Evolutionary conservation across 2,329 filamentous ascomycete species (phyloP).

Genomic region (Curvularia spicifera): DNA sequence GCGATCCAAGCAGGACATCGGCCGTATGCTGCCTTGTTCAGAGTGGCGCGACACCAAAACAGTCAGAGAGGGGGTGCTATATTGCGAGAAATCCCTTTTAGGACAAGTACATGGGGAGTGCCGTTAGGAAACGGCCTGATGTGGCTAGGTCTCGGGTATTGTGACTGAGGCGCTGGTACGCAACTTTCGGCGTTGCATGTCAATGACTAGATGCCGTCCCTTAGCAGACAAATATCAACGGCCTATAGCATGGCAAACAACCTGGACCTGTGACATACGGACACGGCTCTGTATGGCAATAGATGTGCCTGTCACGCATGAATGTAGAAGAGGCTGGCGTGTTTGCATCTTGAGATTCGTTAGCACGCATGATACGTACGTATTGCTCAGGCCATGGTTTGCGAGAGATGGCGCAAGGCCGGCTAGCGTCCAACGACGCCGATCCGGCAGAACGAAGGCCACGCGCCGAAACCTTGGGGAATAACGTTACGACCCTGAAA

Average conservation of each 20-base stretch:
- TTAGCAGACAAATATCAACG: conserved; percentile 6
- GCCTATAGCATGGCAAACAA: not conserved
- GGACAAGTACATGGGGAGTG: conserved; percentile 13
- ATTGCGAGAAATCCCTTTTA: conserved; percentile 27
- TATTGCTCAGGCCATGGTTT: conserved; percentile 17
- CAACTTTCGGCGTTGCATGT: conserved; percentile 24
- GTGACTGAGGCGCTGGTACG: conserved; percentile 13
- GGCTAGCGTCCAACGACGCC: conserved; percentile 17
- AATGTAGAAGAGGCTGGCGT: not conserved
- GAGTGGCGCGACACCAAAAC: conserved; percentile 19
- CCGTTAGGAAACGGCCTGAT: conserved; percentile 13
- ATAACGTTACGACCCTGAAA: conserved; percentile 28
- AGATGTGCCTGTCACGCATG: not conserved
- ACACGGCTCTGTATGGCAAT: not conserved
- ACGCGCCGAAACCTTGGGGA: conserved; percentile 29
- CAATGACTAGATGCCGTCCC: conserved; percentile 22
- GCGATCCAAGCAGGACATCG: conserved; percentile 16
- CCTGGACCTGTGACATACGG: not conserved
- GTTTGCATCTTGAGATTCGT: not conserved
- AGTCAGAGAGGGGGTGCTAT: conserved; percentile 26
- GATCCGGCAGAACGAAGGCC: conserved; percentile 29
- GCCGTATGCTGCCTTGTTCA: conserved; percentile 15
- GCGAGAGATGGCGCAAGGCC: conserved; percentile 18
- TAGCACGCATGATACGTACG: conserved; percentile 14
- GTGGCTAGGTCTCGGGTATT: conserved; percentile 19